These are phyloP conservation scores for Suhomyces tanzawaensis DNA, from an alignment of 805 yeast genomes.

Conservation along the genomic window DNA sequence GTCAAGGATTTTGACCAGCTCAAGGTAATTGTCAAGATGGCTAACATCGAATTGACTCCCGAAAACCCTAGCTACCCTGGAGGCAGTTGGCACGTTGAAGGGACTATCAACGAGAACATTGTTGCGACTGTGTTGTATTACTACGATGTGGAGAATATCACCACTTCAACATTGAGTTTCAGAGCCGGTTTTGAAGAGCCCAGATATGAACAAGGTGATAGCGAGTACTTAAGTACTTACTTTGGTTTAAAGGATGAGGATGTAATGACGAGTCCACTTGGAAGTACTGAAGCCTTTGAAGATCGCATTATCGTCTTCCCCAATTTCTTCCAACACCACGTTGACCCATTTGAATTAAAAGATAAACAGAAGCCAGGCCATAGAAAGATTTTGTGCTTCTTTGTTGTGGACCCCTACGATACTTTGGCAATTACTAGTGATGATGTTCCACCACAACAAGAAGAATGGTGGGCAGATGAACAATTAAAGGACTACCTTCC, in stretches of 20 bases:
- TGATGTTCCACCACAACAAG: conserved; percentile 39
- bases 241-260: conserved; percentile 33
- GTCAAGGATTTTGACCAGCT: conserved; percentile 17
- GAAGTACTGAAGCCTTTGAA: conserved; percentile 24
- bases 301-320: conserved; percentile 37
- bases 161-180: conserved; percentile 33
- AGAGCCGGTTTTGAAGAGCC: conserved; percentile 30
- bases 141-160: conserved; percentile 39
- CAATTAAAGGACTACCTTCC: conserved; percentile 11
- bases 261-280: conserved; percentile 20
- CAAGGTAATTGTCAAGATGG: conserved; percentile 40
- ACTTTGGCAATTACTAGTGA: conserved; percentile 25
- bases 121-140: conserved; percentile 42
- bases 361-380: conserved; percentile 37
- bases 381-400: conserved; percentile 40
- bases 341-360: conserved; percentile 34
- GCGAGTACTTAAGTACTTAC: conserved; percentile 17
- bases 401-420: conserved; percentile 37
- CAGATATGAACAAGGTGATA: conserved; percentile 34
- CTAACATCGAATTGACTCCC: conserved; percentile 41
- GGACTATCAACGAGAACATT: conserved; percentile 40
- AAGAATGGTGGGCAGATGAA: conserved; percentile 29
- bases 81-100: conserved; percentile 46
- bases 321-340: conserved; percentile 38
- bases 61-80: conserved; percentile 38